A percentile compares a stretch with the other conserved stretches of the same genome.
phyloP scores from a whole-genome alignment of 192 early-diverging fungal species.

The Mortierella alpina region DNA sequence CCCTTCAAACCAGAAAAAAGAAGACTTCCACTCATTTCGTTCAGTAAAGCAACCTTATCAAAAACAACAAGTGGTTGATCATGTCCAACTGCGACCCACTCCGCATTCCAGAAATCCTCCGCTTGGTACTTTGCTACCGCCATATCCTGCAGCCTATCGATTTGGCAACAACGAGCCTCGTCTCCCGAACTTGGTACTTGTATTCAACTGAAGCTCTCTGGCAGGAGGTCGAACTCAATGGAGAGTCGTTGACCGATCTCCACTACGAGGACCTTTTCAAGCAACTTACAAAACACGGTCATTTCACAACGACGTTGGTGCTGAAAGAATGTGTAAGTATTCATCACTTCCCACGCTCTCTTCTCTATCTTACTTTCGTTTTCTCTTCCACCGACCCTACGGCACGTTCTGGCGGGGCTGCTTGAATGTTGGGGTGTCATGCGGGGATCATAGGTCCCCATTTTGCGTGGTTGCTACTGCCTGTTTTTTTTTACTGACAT shows the following conservation, averaged over 20 bases:
- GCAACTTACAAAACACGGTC: constrained; percentile 21
- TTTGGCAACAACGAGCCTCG: constrained; percentile 14
- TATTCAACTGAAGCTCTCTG: constrained; percentile 16
- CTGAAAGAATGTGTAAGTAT: constrained; percentile 45
- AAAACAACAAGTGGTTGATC: neutral
- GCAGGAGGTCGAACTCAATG: constrained; percentile 25
- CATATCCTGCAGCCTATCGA: constrained; percentile 9
- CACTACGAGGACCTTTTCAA: constrained; percentile 8
- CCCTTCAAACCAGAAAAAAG: no score
- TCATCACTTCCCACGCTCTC: neutral
- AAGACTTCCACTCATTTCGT: no score
- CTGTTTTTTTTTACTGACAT: no score
- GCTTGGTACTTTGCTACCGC: constrained; percentile 11
- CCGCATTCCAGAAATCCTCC: constrained; percentile 30
- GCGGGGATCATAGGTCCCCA: neutral
- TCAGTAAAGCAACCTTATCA: no score
- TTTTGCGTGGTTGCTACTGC: neutral
- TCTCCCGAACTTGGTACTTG: constrained; percentile 16
- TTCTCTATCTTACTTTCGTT: neutral
- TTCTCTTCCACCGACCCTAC: neutral
- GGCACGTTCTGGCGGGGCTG: neutral
- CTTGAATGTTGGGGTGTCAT: neutral
- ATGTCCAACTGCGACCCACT: constrained; percentile 2
- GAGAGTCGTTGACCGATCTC: constrained; percentile 34
- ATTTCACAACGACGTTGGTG: constrained; percentile 11